Evolutionary conservation across 1,139 yeast genomes (phyloP).

Genomic region (Candida sp.): DNA sequence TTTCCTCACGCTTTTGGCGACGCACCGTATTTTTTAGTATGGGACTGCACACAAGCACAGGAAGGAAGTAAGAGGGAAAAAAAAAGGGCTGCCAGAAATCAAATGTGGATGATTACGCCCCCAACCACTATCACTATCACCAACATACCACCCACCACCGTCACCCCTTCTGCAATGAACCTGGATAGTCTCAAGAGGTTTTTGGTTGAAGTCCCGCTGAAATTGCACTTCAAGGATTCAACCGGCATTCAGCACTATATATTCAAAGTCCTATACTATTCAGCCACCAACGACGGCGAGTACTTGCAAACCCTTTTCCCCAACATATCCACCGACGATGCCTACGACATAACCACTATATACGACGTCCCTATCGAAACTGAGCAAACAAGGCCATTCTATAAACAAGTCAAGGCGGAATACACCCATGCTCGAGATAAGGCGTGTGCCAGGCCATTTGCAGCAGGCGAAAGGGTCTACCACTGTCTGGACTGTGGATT

Average conservation of each 20-base stretch:
- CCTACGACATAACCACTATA: slow-evolving; percentile 16
- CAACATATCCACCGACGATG: slow-evolving; percentile 21
- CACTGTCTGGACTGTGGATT: slow-evolving; percentile 69
- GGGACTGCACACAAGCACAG: background rate
- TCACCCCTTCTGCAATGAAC: slow-evolving; percentile 12
- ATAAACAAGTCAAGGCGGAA: slow-evolving; percentile 9
- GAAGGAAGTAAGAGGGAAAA: too few species aligned
- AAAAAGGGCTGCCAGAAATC: too few species aligned
- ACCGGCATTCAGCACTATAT: slow-evolving; percentile 22
- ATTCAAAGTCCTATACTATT: slow-evolving; percentile 32
- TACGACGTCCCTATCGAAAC: slow-evolving; percentile 16
- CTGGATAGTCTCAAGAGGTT: slow-evolving; percentile 26
- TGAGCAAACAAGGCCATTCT: slow-evolving; percentile 15
- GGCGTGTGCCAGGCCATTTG: slow-evolving; percentile 68
- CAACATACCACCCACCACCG: too few species aligned
- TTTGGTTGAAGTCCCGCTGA: slow-evolving; percentile 31
- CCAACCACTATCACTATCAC: too few species aligned
- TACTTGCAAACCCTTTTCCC: slow-evolving; percentile 31
- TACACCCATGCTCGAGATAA: slow-evolving; percentile 35
- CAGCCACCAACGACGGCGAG: slow-evolving; percentile 35
- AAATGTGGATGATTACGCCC: too few species aligned
- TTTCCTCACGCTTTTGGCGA: background rate
- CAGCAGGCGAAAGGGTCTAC: slow-evolving; percentile 65
- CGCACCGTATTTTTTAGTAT: background rate
- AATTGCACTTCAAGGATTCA: slow-evolving; percentile 19